Evolutionary conservation across 179 eudicot genomes (phyloP), one percentile per base, ranked within the genome.

Genomic region (Beta macrorhiza): DNA sequence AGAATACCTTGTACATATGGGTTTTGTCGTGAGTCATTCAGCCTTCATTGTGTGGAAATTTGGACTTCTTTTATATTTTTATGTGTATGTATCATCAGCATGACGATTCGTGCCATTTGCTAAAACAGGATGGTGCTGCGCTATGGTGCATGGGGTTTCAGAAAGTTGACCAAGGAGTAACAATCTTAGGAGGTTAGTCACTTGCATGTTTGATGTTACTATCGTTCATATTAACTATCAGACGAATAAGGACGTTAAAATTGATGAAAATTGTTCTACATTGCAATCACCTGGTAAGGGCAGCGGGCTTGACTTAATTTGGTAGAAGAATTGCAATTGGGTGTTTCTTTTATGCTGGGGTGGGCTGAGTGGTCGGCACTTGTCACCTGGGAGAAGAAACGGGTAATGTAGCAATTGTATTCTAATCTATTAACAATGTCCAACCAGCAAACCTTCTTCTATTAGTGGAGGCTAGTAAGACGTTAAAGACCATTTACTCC

Each of bases 121-220:
- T 65, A 4, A 32, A 49, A 74, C 87, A 93, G 99, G 92, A 91
- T 83, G 98, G 97, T 72, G 91, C 92, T 56, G 85, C 92, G 20
- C 88, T 90, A 73, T 95, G 99, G 99, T 95, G 99, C 91, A 90
- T 93, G 88, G 99, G 99, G 55, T 91, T 93, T 87, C 97, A 93
- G 91, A 91, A 90, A 84, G 87, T 85, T 80, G 93, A 91, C 76
- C 97, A 87, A 90, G 91, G 88, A 59, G 85, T 92, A 13, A 89
- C 98, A 55, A 95, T 95, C 82, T 86, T 95, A 86, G 99, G 99
- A 92, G 99, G 99, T 95, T 59, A 65, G 85, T 84, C 16, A 14
- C 49, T 52, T 19, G 15, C n/a, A 20, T 65, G 51, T 32, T 63
- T 44, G 32, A 68, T 68, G 22, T 20, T 64, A 19, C 7, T 29